Evolutionary conservation across 805 yeast species (phyloP), one percentile per base, ranked within the genome.

Genomic region (Cyberlindnera xylosilytica): DNA sequence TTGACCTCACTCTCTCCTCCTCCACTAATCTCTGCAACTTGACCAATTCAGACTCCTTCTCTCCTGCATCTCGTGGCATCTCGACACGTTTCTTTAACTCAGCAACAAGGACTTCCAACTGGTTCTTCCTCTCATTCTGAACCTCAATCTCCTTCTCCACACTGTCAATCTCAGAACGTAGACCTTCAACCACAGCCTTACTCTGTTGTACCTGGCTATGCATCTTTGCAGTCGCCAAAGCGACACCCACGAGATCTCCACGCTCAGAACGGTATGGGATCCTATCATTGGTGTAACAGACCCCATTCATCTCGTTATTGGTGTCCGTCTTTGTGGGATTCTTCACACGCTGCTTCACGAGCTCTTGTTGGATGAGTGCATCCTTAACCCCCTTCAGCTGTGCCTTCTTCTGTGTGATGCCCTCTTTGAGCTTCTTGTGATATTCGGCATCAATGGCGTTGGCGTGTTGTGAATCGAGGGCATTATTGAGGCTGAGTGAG

Each of bases 181-280:
- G 27, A 15, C 8, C 16, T 4, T 29, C 27, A 4, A 51, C 3
- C 1, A 43, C 3, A 2, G 23, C 27, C 26, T 36, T 34, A 23
- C 50, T 36, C 37, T 50, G 49, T 10, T 29, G 22, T 2, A 54
- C 35, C 15, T 53, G 56, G 11, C 42, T 39, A 16, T 50, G 47
- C 15, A 52, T 9, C 20, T 40, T 49, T 2, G 39, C 37, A 16
- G 31, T 42, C 0, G 58, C 54, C 40, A 55, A 20, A 0, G 51
- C 37, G 7, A 54, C 46, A 22, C 53, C 56, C n/a, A 55, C 49
- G 3, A 45, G 41, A 41, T 57, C 61, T 12, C 55, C 60, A 20
- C 61, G 44, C 36, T 50, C 57, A 12, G 44, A 33, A 13, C 44
- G 44, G 18, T 52, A 44, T 0, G 61, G 54, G 0, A 57, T 17